Conservation (phyloP, 2,329 filamentous ascomycete genomes). For the Fusarium sp. region DNA sequence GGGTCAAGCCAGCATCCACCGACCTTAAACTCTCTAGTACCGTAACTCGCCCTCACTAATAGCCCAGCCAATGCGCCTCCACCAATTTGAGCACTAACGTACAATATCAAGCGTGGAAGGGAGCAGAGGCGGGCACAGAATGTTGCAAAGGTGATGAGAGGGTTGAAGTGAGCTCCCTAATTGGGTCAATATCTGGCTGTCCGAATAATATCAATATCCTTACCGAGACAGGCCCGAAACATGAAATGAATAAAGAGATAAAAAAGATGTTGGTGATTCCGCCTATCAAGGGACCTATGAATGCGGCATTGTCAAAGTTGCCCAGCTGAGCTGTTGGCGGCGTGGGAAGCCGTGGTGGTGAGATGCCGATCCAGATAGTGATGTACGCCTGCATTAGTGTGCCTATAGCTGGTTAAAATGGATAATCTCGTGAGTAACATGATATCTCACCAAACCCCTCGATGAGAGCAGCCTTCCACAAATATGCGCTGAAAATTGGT, state of each 20-base stretch:
- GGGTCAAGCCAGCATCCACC: slow-evolving; percentile 48
- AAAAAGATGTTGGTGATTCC: slow-evolving; percentile 47
- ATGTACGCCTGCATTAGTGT: slow-evolving; percentile 39
- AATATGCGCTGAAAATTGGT: slow-evolving; percentile 47
- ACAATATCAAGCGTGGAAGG: slow-evolving; percentile 62
- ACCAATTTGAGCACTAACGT: slow-evolving; percentile 59
- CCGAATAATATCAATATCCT: not conserved
- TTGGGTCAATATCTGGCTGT: not conserved
- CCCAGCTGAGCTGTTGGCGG: slow-evolving; percentile 29
- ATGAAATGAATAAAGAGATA: slow-evolving; percentile 62
- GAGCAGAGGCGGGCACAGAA: slow-evolving; percentile 63
- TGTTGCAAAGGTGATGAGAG: slow-evolving; percentile 65
- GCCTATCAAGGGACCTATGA: slow-evolving; percentile 47
- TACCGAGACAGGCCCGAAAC: slow-evolving; percentile 57
- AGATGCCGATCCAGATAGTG: slow-evolving; percentile 30
- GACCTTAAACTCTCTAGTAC: slow-evolving; percentile 42
- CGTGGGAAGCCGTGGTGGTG: slow-evolving; percentile 22
- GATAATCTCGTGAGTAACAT: not conserved
- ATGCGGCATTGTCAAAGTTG: slow-evolving; percentile 42
- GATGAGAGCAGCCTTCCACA: slow-evolving; percentile 56
- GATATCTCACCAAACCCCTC: slow-evolving; percentile 49
- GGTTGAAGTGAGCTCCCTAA: slow-evolving; percentile 64
- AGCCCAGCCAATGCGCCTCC: slow-evolving; percentile 54
- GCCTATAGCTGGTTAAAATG: not conserved
- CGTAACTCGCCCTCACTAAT: slow-evolving; percentile 44